Evolutionary conservation across 805 yeast species (phyloP), one percentile per base, ranked within the genome.

Genomic region (Scheffersomyces amazonensis): DNA sequence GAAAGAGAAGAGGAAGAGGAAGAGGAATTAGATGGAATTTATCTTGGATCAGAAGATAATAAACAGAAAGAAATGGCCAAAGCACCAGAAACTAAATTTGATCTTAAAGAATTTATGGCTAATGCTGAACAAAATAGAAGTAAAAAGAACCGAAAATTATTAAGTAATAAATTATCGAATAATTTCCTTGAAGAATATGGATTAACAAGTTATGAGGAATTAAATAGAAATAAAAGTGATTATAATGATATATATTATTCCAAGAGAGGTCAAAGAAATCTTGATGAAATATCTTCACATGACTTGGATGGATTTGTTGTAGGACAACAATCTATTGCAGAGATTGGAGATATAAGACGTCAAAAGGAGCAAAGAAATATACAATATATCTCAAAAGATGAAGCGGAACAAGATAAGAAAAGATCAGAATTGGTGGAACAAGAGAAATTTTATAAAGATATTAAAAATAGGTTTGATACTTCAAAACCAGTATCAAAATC

Each of bases 141-240:
- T 7, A 39, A 47, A 10, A 55, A 52, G 36, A 58, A 47, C 18
- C 43, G 73, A 6, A 62, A 60, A 40, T 36, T 66, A 34, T 58
- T 66, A 25, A 48, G 43, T 10, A 52, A 54, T 25, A 59, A 59
- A 34, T 37, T 63, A 34, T 48, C 61, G 13, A 64, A 57, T 21
- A 56, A 63, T 34, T 52, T 65, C 21, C 46, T 66, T 18, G 64
- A 62, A 24, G 73, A 69, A 36, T 69, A 69, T 44, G 73, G 73
- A 1, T 38, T 69, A 12, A 56, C 46, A 3, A 52, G 56, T 40
- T 64, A 63, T 42, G 33, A 44, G 7, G 57, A 62, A 10, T 56
- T 66, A 1, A 53, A 57, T 2, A 54, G 52, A 23, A 43, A 49
- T 16, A 27, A 27, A 6, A 50, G 53, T 23, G 69, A 65, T 44